Percentiles rank a stretch among this genome's conserved stretches.
Evolutionary conservation across 225 moss, liverwort and hornwort species (phyloP).

Genomic region (Thuidium tamariscinum): DNA sequence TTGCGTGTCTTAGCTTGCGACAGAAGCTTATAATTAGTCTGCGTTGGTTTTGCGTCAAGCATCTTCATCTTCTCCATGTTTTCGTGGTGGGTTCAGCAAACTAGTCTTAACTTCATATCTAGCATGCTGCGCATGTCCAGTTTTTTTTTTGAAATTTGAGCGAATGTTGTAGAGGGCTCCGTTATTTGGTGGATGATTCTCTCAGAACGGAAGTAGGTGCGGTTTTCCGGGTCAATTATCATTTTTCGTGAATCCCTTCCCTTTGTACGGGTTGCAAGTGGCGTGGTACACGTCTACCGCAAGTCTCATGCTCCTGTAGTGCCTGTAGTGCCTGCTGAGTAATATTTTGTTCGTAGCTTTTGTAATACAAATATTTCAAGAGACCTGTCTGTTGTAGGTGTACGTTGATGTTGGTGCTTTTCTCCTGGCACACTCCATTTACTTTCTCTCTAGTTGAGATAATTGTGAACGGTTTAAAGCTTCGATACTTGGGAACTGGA

Average conservation of each 20-base stretch:
- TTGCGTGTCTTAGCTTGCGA: background rate
- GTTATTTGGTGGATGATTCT: background rate
- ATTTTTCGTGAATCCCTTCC: background rate
- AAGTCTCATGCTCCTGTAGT: background rate
- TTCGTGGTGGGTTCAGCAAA: background rate
- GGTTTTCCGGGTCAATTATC: background rate
- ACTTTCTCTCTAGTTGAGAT: background rate
- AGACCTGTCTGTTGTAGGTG: background rate
- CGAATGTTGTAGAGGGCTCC: background rate
- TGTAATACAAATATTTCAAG: background rate
- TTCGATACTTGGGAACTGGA: slow-evolving; percentile 4
- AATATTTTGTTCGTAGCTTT: background rate
- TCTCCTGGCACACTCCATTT: background rate
- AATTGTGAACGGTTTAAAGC: background rate
- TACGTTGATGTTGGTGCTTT: background rate
- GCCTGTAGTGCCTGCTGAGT: background rate
- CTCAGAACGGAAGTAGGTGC: background rate
- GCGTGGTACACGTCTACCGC: background rate
- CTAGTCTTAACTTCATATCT: background rate
- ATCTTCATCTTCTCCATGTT: background rate
- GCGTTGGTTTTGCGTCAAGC: background rate
- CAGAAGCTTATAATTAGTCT: background rate
- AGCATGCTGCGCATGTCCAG: background rate
- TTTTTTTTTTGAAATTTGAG: background rate
- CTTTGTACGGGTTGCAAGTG: background rate